Conservation (phyloP, 2,329 filamentous ascomycete genomes). For the Exophiala viscosa region DNA sequence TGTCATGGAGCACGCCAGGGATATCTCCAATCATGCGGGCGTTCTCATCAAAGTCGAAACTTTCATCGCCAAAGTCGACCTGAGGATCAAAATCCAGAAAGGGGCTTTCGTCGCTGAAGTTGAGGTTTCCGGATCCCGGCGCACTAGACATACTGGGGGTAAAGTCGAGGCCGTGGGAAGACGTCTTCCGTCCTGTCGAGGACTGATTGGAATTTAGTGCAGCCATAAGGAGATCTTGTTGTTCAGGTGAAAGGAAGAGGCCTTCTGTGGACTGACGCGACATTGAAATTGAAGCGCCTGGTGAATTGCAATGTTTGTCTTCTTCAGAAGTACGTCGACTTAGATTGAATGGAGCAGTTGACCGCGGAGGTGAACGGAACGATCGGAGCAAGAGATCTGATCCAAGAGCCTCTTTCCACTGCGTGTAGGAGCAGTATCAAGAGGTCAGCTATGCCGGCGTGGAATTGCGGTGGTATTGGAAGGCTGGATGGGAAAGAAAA, state of each 20-base stretch:
- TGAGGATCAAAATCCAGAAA: conserved; percentile 79
- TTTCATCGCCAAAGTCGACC: conserved; percentile 64
- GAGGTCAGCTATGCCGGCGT: not conserved
- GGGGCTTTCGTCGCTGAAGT: conserved; percentile 67
- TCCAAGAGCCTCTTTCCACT: conserved; percentile 3
- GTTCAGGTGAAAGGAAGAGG: conserved; percentile 69
- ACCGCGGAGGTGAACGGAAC: not conserved
- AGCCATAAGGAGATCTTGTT: conserved; percentile 71
- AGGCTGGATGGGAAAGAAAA: not conserved
- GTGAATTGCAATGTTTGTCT: not conserved
- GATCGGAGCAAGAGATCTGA: not conserved
- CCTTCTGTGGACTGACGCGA: conserved; percentile 25
- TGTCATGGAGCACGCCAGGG: conserved; percentile 57
- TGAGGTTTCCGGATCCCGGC: conserved; percentile 47
- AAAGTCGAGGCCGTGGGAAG: conserved; percentile 41
- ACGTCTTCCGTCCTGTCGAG: conserved; percentile 19
- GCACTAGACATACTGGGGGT: conserved; percentile 36
- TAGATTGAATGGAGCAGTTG: not conserved
- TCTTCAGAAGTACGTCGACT: not conserved
- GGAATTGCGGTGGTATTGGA: not conserved
- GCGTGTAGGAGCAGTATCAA: conserved; percentile 8
- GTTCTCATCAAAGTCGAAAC: conserved; percentile 69
- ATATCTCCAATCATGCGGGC: conserved; percentile 72
- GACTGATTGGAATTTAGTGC: conserved; percentile 68
- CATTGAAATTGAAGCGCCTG: conserved; percentile 9